These are phyloP conservation scores for Cercospora janseana DNA, from an alignment of 2,329 filamentous ascomycete genomes.

Conservation along the genomic window DNA sequence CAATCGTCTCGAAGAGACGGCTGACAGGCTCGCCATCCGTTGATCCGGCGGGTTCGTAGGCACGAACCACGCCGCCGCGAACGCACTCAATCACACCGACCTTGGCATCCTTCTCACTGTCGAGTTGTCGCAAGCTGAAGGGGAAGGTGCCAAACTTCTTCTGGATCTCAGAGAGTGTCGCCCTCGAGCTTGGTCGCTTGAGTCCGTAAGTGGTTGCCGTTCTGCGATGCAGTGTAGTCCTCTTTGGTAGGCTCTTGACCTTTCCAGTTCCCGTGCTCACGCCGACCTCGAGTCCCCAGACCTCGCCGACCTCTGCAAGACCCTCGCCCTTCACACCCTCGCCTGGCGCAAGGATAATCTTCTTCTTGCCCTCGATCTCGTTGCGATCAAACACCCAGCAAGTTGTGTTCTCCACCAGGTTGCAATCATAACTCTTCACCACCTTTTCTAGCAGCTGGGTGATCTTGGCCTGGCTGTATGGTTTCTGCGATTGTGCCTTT, in stretches of 20 bases:
- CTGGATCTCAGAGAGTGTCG: slow-evolving; percentile 88
- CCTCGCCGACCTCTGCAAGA: slow-evolving; percentile 80
- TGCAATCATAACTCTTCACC: slow-evolving; percentile 85
- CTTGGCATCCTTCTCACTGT: slow-evolving; percentile 93
- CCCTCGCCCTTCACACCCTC: slow-evolving; percentile 92
- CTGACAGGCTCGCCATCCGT: slow-evolving; percentile 84
- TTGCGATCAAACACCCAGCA: slow-evolving; percentile 96
- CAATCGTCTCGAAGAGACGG: slow-evolving; percentile 84
- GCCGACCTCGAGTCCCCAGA: slow-evolving; percentile 97
- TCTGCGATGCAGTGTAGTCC: slow-evolving; percentile 87
- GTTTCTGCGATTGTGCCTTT: slow-evolving; percentile 75
- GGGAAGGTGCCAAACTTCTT: slow-evolving; percentile 98
- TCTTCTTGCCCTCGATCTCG: slow-evolving; percentile 97
- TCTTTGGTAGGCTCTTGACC: slow-evolving; percentile 85
- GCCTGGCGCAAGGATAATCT: slow-evolving; percentile 86
- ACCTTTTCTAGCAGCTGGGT: slow-evolving; percentile 86
- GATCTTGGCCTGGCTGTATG: slow-evolving; percentile 82
- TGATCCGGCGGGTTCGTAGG: slow-evolving; percentile 94
- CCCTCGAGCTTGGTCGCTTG: slow-evolving; percentile 90
- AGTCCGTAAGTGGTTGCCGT: slow-evolving; percentile 88
- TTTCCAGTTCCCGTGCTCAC: slow-evolving; percentile 89
- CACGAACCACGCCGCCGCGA: slow-evolving; percentile 83
- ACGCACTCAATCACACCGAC: slow-evolving; percentile 96
- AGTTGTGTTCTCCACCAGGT: slow-evolving; percentile 94
- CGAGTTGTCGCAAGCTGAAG: slow-evolving; percentile 94